phyloP scores from a whole-genome alignment of 495 filamentous ascomycete genomes.

The Penicillium manginii region DNA sequence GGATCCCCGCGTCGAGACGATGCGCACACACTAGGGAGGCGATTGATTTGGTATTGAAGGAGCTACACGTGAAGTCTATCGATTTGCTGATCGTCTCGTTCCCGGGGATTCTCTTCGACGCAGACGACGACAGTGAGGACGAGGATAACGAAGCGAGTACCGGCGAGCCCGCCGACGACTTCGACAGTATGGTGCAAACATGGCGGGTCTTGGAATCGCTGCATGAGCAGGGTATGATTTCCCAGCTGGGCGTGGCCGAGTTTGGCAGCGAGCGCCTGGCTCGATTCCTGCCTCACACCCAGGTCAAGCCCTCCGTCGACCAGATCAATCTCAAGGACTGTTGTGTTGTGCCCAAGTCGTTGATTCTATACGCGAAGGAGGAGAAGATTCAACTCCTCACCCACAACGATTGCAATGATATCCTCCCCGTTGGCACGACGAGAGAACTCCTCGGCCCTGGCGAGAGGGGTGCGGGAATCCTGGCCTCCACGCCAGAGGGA shows the following conservation, averaged over 20 bases:
- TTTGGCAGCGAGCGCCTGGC: conserved; percentile 82
- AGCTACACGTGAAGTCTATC: conserved; percentile 73
- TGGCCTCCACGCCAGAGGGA: conserved; percentile 55
- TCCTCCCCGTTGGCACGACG: conserved; percentile 82
- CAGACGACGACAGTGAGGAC: conserved; percentile 81
- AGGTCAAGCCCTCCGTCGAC: conserved; percentile 79
- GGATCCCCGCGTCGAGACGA: conserved; percentile 62
- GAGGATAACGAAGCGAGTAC: conserved; percentile 63
- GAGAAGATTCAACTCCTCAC: conserved; percentile 86
- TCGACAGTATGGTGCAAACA: conserved; percentile 71
- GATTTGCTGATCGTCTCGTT: conserved; percentile 93
- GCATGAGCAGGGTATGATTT: conserved; percentile 69
- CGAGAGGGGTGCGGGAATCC: conserved; percentile 66
- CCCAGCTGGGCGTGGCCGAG: conserved; percentile 82
- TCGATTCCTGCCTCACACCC: conserved; percentile 65
- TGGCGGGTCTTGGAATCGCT: conserved; percentile 76
- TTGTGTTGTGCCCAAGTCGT: conserved; percentile 89
- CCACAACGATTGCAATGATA: conserved; percentile 92
- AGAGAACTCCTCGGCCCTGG: conserved; percentile 76
- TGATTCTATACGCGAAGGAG: conserved; percentile 83
- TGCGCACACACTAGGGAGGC: conserved; percentile 73
- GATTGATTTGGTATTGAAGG: conserved; percentile 74
- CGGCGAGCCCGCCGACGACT: conserved; percentile 52
- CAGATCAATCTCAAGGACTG: conserved; percentile 98
- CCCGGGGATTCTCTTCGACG: conserved; percentile 90